Conservation (phyloP, 2,329 filamentous ascomycete genomes). For the Ophiostoma novo-ulmi region DNA sequence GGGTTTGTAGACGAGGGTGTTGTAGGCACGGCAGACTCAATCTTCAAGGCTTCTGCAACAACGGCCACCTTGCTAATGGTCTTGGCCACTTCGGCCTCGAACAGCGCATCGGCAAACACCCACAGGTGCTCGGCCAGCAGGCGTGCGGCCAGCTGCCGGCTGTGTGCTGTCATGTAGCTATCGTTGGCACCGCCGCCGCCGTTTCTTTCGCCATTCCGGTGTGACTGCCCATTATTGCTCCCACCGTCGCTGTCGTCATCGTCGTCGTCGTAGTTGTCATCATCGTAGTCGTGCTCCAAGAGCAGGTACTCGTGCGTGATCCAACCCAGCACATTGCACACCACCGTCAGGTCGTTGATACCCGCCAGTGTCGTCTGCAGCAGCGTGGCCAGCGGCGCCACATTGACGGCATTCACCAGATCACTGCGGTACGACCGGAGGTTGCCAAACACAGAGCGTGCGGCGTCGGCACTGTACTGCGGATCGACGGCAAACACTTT, state of each 20-base stretch:
- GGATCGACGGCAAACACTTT: slow-evolving; percentile 54
- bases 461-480: slow-evolving; percentile 44
- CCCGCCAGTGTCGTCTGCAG: slow-evolving; percentile 47
- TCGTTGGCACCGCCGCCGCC: slow-evolving; percentile 3
- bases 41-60: slow-evolving; percentile 46
- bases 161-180: slow-evolving; percentile 45
- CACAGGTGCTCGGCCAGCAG: slow-evolving; percentile 54
- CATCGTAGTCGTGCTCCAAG: slow-evolving; percentile 52
- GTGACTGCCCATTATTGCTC: background rate
- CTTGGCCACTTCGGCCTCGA: slow-evolving; percentile 52
- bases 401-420: slow-evolving; percentile 50
- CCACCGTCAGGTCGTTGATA: slow-evolving; percentile 44
- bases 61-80: slow-evolving; percentile 48
- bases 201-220: slow-evolving; percentile 32
- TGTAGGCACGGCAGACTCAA: slow-evolving; percentile 29
- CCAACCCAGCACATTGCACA: slow-evolving; percentile 55
- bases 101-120: slow-evolving; percentile 50
- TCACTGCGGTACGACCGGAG: slow-evolving; percentile 48
- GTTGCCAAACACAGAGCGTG: slow-evolving; percentile 44
- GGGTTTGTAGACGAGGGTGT: background rate
- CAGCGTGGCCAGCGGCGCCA: slow-evolving; percentile 47
- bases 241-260: slow-evolving; percentile 13
- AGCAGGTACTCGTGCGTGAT: slow-evolving; percentile 54
- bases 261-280: slow-evolving; percentile 38
- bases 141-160: slow-evolving; percentile 52